Conservation (phyloP, 192 early-diverging fungal species). For the Powellomyces hirtus region DNA sequence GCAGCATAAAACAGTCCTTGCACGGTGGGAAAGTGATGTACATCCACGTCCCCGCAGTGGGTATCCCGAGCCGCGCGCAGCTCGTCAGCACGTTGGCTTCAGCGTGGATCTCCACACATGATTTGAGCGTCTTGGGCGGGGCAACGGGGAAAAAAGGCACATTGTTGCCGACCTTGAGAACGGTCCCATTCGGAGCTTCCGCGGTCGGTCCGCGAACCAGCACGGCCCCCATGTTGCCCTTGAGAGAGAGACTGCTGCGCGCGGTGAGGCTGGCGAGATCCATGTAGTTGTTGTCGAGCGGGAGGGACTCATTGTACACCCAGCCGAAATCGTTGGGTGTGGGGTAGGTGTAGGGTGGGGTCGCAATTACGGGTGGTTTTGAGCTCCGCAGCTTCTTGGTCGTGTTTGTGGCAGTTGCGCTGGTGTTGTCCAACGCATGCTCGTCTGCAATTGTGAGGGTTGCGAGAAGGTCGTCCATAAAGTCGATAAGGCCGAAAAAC, state of each 20-base stretch:
- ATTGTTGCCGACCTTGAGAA: conserved; percentile 9
- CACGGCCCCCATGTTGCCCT: conserved; percentile 29
- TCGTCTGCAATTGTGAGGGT: too few relatives aligned
- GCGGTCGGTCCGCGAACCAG: background rate
- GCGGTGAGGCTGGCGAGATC: conserved; percentile 26
- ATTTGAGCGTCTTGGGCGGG: conserved; percentile 2
- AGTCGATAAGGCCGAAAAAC: too few relatives aligned
- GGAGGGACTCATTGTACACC: conserved; percentile 3
- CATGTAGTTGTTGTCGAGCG: conserved; percentile 25
- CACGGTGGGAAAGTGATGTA: conserved; percentile 30
- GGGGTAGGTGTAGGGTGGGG: background rate
- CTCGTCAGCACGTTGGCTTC: background rate
- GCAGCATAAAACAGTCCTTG: conserved; percentile 26
- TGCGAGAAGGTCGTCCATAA: too few relatives aligned
- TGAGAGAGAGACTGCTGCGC: conserved; percentile 12
- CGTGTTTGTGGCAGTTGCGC: background rate
- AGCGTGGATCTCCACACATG: conserved; percentile 24
- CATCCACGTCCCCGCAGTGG: conserved; percentile 4
- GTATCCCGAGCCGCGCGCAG: conserved; percentile 4
- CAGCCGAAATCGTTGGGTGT: conserved; percentile 11
- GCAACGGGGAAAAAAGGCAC: conserved; percentile 22
- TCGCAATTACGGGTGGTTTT: background rate
- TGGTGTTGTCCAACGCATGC: too few relatives aligned
- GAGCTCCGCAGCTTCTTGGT: too few relatives aligned
- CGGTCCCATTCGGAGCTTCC: background rate